phyloP scores from a whole-genome alignment of 2,329 filamentous ascomycete species.

The Diaporthe citriasiana region DNA sequence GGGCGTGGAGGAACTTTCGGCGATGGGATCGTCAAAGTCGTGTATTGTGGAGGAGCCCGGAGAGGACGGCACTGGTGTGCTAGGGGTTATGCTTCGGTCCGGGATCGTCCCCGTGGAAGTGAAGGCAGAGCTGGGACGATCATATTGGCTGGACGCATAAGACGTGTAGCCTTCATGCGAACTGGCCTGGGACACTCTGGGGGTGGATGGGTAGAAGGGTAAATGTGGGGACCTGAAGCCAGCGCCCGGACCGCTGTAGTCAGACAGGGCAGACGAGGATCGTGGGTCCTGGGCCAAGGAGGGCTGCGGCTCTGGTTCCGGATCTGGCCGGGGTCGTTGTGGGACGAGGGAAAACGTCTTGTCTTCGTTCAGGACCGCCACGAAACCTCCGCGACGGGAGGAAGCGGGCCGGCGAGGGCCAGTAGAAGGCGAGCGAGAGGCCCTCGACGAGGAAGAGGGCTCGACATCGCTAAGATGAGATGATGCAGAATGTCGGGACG shows the following conservation, averaged over 20 bases:
- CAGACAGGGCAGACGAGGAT: constrained; percentile 43
- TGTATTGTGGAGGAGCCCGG: constrained; percentile 53
- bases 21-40: constrained; percentile 51
- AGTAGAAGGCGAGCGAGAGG: constrained; percentile 43
- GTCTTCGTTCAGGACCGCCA: constrained; percentile 66
- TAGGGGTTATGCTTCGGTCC: constrained; percentile 59
- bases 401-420: constrained; percentile 52
- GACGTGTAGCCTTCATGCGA: constrained; percentile 65
- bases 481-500: constrained; percentile 39
- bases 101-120: constrained; percentile 58
- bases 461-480: constrained; percentile 45
- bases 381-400: constrained; percentile 59
- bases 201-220: constrained; percentile 55
- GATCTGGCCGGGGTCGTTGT: constrained; percentile 45
- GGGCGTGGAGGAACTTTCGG: constrained; percentile 53
- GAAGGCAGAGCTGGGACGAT: constrained; percentile 63
- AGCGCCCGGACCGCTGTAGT: constrained; percentile 38
- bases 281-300: constrained; percentile 38
- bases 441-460: constrained; percentile 45
- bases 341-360: constrained; percentile 67
- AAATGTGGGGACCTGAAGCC: constrained; percentile 59
- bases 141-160: constrained; percentile 60
- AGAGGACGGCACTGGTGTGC: constrained; percentile 49
- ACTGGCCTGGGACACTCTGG: constrained; percentile 56
- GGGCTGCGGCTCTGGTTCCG: constrained; percentile 37